phyloP scores from a whole-genome alignment of 2,329 filamentous ascomycete genomes.

The Colletotrichum sansevieriae region DNA sequence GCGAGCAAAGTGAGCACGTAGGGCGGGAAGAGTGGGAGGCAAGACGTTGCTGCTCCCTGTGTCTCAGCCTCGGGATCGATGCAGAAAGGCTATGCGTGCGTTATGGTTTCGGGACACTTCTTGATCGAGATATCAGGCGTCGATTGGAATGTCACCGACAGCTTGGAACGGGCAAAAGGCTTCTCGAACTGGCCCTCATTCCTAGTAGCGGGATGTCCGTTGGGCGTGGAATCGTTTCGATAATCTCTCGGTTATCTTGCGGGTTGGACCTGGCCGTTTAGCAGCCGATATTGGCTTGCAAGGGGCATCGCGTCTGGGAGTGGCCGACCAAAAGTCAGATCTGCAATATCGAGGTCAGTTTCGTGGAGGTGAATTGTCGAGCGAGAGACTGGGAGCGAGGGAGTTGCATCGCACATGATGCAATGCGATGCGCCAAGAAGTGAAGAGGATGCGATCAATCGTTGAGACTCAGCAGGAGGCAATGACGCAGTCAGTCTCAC shows the following conservation, averaged over 20 bases:
- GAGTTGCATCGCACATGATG: constrained; percentile 14
- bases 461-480: neutral
- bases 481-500: neutral
- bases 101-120: constrained; percentile 18
- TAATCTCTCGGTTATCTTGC: neutral
- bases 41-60: constrained; percentile 1
- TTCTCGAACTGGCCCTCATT: constrained; percentile 22
- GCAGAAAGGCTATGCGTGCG: constrained; percentile 6
- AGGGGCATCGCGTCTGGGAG: neutral
- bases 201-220: neutral
- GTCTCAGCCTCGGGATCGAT: constrained; percentile 4
- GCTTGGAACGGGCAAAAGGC: constrained; percentile 4
- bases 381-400: no score
- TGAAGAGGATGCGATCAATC: constrained; percentile 6
- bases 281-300: neutral
- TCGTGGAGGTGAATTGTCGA: neutral
- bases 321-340: neutral
- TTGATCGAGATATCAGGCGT: constrained; percentile 6
- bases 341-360: neutral
- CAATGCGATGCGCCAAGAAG: constrained; percentile 3
- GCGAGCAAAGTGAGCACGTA: constrained; percentile 16
- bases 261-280: constrained; percentile 4
- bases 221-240: neutral
- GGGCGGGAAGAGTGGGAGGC: constrained; percentile 5
- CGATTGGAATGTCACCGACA: constrained; percentile 33